Evolutionary conservation across 176 grass and related monocot species (phyloP).

Genomic region (Oryza glumipatula): DNA sequence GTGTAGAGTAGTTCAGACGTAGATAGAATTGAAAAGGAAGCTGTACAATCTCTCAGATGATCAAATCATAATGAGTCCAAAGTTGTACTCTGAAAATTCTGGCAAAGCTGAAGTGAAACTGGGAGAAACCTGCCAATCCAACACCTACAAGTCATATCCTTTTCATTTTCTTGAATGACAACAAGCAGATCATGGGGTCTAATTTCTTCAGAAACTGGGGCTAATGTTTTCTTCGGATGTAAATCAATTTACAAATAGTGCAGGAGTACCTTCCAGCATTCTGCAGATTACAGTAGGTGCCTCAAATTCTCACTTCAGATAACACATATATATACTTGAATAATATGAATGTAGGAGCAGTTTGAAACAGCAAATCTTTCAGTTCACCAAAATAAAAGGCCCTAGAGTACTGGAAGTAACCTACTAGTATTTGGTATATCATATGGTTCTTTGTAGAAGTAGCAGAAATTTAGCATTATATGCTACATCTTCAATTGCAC

Average conservation of each 20-base stretch:
- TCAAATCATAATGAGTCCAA: not conserved
- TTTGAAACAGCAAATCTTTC: constrained; percentile 10
- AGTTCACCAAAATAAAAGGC: constrained; percentile 34
- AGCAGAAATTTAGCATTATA: not conserved
- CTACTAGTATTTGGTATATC: not conserved
- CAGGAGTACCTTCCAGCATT: not conserved
- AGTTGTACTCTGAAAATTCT: not conserved
- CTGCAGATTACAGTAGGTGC: not conserved
- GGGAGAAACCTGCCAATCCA: not conserved
- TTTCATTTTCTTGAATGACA: not conserved
- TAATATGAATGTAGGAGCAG: not conserved
- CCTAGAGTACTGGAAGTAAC: not conserved
- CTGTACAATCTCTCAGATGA: not conserved
- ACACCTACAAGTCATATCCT: not conserved
- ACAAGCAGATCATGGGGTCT: not conserved
- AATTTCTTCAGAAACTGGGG: not conserved
- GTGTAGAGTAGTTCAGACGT: not conserved
- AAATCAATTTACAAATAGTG: not conserved
- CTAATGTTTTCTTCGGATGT: not conserved
- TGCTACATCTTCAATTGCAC: not conserved
- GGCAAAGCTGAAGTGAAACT: not conserved
- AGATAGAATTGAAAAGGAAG: not conserved
- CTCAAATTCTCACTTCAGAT: constrained; percentile 16
- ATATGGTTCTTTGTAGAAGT: constrained; percentile 22
- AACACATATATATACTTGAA: constrained; percentile 5